Conservation (phyloP, 2,329 filamentous ascomycete species). For the Aspergillus transmontanensis region DNA sequence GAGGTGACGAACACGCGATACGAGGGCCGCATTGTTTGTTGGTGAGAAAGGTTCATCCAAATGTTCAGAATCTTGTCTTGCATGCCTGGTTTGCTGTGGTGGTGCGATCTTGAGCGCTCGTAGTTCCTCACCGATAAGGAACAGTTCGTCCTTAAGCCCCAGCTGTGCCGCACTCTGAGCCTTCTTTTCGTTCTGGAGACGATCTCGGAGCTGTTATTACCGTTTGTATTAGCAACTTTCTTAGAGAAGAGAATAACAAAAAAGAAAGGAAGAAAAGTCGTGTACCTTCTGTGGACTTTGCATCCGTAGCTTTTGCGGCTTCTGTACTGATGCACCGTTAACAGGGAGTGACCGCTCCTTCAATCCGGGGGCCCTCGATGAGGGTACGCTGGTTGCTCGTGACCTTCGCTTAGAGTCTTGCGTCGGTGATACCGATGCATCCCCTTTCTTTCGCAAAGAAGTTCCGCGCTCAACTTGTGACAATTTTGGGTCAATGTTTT, state of each 20-base stretch:
- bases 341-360: slow-evolving; percentile 36
- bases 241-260: background rate
- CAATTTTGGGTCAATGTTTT: slow-evolving; percentile 41
- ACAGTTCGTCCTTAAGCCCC: slow-evolving; percentile 72
- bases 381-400: slow-evolving; percentile 55
- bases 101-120: slow-evolving; percentile 47
- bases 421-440: slow-evolving; percentile 37
- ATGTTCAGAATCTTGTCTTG: slow-evolving; percentile 31
- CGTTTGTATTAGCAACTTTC: background rate
- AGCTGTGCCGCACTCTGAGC: slow-evolving; percentile 71
- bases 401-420: slow-evolving; percentile 47
- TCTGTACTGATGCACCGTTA: slow-evolving; percentile 61
- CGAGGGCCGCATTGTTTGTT: slow-evolving; percentile 26
- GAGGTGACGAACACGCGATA: slow-evolving; percentile 63
- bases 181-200: slow-evolving; percentile 78
- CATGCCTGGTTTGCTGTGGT: slow-evolving; percentile 37
- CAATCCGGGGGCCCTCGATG: slow-evolving; percentile 38
- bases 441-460: slow-evolving; percentile 33
- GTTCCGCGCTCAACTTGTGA: slow-evolving; percentile 32
- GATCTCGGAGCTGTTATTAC: slow-evolving; percentile 65
- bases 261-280: background rate
- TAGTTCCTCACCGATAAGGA: slow-evolving; percentile 80
- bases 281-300: slow-evolving; percentile 63
- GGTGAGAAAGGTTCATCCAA: slow-evolving; percentile 21
- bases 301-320: slow-evolving; percentile 69